Conservation (phyloP, 176 grass and related monocot species). For the Eleusine coracana region DNA sequence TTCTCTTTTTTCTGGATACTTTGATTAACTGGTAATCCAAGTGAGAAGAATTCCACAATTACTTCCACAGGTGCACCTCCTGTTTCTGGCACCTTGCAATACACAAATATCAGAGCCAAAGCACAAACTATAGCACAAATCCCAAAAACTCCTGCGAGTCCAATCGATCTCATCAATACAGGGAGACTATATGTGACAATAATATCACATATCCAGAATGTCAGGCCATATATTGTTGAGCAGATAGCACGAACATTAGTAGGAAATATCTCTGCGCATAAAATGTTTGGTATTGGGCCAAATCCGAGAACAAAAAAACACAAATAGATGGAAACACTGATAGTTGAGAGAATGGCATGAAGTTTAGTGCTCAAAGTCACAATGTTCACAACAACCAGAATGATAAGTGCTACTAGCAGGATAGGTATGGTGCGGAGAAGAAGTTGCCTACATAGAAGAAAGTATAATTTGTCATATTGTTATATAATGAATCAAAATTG, state of each 20-base stretch:
- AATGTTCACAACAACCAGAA: slow-evolving; percentile 57
- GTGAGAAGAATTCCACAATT: slow-evolving; percentile 61
- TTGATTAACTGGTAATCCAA: slow-evolving; percentile 26
- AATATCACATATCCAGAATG: slow-evolving; percentile 65
- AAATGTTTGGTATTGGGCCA: slow-evolving; percentile 67
- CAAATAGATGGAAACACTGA: slow-evolving; percentile 54
- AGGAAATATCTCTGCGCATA: slow-evolving; percentile 71
- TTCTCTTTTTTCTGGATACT: neutral
- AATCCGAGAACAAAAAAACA: slow-evolving; percentile 74
- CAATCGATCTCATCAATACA: slow-evolving; percentile 53
- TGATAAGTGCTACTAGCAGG: slow-evolving; percentile 54
- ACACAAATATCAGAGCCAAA: slow-evolving; percentile 54
- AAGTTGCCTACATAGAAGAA: slow-evolving; percentile 41
- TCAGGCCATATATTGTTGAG: slow-evolving; percentile 55
- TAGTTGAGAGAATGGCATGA: slow-evolving; percentile 51
- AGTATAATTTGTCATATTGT: neutral
- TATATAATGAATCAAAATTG: neutral
- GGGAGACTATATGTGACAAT: slow-evolving; percentile 71
- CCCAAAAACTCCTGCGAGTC: slow-evolving; percentile 56
- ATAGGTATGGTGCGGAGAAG: slow-evolving; percentile 67
- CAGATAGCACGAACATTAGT: slow-evolving; percentile 59
- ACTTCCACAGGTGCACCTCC: slow-evolving; percentile 62
- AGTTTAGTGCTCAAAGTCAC: slow-evolving; percentile 31
- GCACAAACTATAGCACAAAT: slow-evolving; percentile 53
- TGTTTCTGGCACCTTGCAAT: slow-evolving; percentile 58